These are phyloP conservation scores for Nemophila menziesii DNA, from an alignment of 257 asterid species.

Conservation along the genomic window DNA sequence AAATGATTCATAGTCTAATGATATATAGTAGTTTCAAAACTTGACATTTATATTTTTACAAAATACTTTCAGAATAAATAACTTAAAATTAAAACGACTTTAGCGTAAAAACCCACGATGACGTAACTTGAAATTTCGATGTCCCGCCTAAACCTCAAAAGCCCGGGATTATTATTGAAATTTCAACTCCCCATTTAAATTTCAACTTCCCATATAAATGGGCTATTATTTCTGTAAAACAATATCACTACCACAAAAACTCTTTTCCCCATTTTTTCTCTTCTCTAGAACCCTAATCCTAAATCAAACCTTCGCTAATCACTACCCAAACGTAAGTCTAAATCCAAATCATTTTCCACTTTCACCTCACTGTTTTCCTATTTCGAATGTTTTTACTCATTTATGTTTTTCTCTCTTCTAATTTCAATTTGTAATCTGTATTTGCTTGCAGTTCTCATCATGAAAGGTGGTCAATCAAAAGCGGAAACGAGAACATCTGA, in stretches of 20 bases:
- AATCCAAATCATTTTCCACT: not conserved
- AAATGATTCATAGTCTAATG: too few relatives aligned
- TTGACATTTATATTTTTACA: too few relatives aligned
- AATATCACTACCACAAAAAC: not conserved
- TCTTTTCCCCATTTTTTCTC: not conserved
- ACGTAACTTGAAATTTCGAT: not conserved
- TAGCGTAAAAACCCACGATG: too few relatives aligned
- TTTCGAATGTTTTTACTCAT: not conserved
- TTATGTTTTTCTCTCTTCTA: not conserved
- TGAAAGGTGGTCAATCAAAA: constrained; percentile 60
- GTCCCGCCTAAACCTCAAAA: constrained; percentile 14
- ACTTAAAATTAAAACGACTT: too few relatives aligned
- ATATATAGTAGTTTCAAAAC: too few relatives aligned
- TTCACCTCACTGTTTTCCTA: not conserved
- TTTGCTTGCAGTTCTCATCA: constrained; percentile 5
- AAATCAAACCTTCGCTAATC: not conserved
- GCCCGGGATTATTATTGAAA: constrained; percentile 1
- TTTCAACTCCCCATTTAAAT: not conserved
- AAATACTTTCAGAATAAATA: too few relatives aligned
- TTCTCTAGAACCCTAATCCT: constrained; percentile 3
- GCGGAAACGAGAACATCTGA: constrained; percentile 42
- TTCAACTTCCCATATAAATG: too few relatives aligned
- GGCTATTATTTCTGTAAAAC: not conserved
- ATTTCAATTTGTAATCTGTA: not conserved
- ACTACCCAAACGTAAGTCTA: not conserved